phyloP scores from a whole-genome alignment of 495 filamentous ascomycete species.

The Penicillium verhagenii region DNA sequence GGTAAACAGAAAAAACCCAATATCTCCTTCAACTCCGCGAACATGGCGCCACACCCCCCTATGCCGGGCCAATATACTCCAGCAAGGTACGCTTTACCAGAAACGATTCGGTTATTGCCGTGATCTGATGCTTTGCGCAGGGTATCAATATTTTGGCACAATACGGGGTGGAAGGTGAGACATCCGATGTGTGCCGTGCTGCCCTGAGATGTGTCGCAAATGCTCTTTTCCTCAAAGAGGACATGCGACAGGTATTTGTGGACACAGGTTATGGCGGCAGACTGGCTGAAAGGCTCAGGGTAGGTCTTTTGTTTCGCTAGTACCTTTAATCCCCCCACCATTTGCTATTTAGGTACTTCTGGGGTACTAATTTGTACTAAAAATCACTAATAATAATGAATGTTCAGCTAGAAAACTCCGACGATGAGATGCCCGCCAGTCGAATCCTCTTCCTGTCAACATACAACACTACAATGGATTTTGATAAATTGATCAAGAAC shows the following conservation, averaged over 20 bases:
- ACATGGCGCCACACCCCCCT: constrained; percentile 65
- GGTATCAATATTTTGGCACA: constrained; percentile 70
- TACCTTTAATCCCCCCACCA: neutral
- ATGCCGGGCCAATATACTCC: constrained; percentile 79
- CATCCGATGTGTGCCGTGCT: constrained; percentile 62
- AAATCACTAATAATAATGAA: neutral
- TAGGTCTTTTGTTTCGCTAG: constrained; percentile 21
- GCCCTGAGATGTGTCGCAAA: constrained; percentile 88
- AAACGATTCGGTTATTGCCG: neutral
- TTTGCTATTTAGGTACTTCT: no score
- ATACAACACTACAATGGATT: constrained; percentile 72
- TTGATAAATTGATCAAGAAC: constrained; percentile 65
- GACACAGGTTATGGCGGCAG: constrained; percentile 72
- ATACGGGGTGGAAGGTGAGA: constrained; percentile 66
- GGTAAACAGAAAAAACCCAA: constrained; percentile 55
- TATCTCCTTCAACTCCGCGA: constrained; percentile 75
- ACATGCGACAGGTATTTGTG: constrained; percentile 76
- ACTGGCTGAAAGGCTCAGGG: constrained; percentile 69
- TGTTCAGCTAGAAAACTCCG: constrained; percentile 61
- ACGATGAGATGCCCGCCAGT: constrained; percentile 85
- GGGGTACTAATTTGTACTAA: no score
- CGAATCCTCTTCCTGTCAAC: constrained; percentile 85
- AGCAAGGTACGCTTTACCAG: constrained; percentile 53
- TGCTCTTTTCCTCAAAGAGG: constrained; percentile 67
- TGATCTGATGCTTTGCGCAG: constrained; percentile 44